phyloP scores from a whole-genome alignment of 306 rosid species.

The Sicyos baderoa region DNA sequence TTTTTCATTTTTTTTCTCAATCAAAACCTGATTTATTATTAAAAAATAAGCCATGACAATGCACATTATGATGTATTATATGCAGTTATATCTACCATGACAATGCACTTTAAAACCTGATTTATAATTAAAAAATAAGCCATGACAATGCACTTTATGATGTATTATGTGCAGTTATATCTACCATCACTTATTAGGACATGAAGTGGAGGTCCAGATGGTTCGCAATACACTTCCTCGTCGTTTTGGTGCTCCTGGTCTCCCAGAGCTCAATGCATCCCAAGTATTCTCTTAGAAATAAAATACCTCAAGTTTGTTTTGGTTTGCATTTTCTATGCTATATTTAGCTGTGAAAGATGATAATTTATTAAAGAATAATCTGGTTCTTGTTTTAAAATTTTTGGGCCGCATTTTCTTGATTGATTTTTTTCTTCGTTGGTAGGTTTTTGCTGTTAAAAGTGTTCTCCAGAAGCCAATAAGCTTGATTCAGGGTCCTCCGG shows the following conservation, averaged over 20 bases:
- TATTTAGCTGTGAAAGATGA: not conserved
- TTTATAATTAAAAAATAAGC: not conserved
- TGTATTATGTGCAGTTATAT: constrained; percentile 57
- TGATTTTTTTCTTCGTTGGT: constrained; percentile 5
- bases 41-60: not conserved
- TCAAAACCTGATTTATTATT: too few species aligned
- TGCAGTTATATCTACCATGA: too few species aligned
- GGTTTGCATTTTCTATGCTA: not conserved
- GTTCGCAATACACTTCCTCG: constrained; percentile 96
- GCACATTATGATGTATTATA: too few species aligned
- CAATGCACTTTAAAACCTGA: not conserved
- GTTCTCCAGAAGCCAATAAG: constrained; percentile 99
- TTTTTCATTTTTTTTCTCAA: too few species aligned
- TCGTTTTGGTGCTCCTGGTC: constrained; percentile 98
- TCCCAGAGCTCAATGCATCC: constrained; percentile 97
- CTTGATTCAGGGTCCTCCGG: constrained; percentile 99
- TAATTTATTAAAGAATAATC: not conserved
- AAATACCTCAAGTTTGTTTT: constrained; percentile 1
- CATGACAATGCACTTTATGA: not conserved
- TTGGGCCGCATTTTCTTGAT: constrained; percentile 3
- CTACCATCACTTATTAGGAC: constrained; percentile 94
- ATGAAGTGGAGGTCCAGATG: constrained; percentile 98
- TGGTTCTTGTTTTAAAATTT: not conserved
- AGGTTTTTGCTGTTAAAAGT: constrained; percentile 97
- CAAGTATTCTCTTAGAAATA: constrained; percentile 52